Evolutionary conservation across 768 basidiomycete genomes (phyloP).

Genomic region (Hypsizygus marmoreus): DNA sequence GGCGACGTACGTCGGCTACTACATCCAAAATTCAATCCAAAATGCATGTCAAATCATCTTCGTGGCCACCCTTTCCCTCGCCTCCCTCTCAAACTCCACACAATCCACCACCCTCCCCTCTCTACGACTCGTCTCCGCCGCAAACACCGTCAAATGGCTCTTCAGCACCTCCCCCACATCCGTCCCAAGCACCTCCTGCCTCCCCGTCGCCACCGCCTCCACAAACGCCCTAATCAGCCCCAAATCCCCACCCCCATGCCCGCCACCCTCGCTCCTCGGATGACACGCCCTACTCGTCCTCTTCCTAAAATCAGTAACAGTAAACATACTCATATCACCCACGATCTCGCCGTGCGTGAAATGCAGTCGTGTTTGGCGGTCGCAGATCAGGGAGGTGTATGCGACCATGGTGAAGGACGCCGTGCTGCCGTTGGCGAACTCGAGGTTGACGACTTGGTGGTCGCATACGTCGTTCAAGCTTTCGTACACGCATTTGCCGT

Average conservation of each 20-base stretch:
- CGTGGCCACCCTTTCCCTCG: conserved; percentile 32
- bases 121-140: conserved; percentile 76
- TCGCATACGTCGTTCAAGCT: conserved; percentile 86
- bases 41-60: no score
- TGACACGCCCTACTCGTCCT: conserved; percentile 41
- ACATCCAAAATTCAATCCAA: no score
- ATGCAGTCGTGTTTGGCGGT: conserved; percentile 82
- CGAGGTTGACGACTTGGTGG: conserved; percentile 88
- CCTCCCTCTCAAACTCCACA: conserved; percentile 58
- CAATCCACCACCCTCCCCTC: conserved; percentile 74
- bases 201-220: conserved; percentile 65
- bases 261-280: conserved; percentile 63
- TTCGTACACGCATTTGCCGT: conserved; percentile 86
- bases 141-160: conserved; percentile 85
- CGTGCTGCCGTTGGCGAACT: conserved; percentile 80
- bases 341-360: conserved; percentile 87
- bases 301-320: conserved; percentile 75
- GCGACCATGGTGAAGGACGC: conserved; percentile 91
- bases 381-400: conserved; percentile 75
- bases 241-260: conserved; percentile 83
- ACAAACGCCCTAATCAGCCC: conserved; percentile 79
- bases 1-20: no score
- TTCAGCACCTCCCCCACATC: conserved; percentile 67
- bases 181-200: conserved; percentile 69
- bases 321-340: conserved; percentile 81